Evolutionary conservation across 169 alveolate species (phyloP).

Genomic region (Plasmodium gallinaceum): DNA sequence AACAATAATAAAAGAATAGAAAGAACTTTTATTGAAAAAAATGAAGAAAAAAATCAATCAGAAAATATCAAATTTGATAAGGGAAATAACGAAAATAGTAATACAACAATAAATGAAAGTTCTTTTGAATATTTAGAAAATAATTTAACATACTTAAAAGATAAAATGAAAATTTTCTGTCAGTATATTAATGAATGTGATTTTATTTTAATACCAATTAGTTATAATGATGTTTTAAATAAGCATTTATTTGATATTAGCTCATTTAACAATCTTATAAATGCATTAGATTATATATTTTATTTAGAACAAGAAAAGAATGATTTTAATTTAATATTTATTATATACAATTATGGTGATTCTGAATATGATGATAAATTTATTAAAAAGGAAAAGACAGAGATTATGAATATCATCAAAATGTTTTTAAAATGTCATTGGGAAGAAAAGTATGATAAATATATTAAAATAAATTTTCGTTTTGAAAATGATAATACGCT

Average conservation of each 20-base stretch:
- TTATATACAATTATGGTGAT: conserved; percentile 41
- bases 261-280: conserved; percentile 32
- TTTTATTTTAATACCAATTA: conserved; percentile 30
- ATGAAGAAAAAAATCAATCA: not conserved
- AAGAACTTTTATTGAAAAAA: not conserved
- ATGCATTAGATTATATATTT: conserved; percentile 15
- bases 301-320: not conserved
- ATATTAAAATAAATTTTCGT: conserved; percentile 18
- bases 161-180: conserved; percentile 9
- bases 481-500: conserved; percentile 18
- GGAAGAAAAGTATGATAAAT: conserved; percentile 21
- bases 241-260: conserved; percentile 40
- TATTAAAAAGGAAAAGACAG: conserved; percentile 16
- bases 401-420: conserved; percentile 12
- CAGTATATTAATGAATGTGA: conserved; percentile 26
- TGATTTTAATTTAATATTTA: conserved; percentile 28
- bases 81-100: not conserved
- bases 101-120: not conserved
- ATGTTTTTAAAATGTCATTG: conserved; percentile 30
- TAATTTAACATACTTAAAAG: conserved; percentile 23
- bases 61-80: not conserved
- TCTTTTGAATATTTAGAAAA: conserved; percentile 47
- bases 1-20: conserved; percentile 4
- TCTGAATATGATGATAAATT: not conserved
- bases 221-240: conserved; percentile 62